Evolutionary conservation across 1,284 basidiomycete species (phyloP), one percentile per base, ranked within the genome.

Genomic region (Moesziomyces globuligerus): DNA sequence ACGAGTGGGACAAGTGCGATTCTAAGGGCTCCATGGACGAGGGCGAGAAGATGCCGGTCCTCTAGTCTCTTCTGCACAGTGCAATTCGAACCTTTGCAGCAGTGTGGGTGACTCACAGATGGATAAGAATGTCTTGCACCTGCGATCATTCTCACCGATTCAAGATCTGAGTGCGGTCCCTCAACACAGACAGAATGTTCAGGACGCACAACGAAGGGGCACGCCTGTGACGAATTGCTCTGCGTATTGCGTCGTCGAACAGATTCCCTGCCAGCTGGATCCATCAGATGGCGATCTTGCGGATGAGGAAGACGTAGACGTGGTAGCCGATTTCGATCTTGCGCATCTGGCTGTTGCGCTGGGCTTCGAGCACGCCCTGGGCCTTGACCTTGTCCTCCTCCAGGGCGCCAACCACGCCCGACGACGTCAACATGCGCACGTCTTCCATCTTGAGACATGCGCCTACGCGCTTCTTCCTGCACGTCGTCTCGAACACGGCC

Each of bases 261-360:
- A n/a, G n/a, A n/a, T n/a, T n/a, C n/a, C n/a, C n/a, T n/a, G n/a
- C n/a, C n/a, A n/a, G n/a, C n/a, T n/a, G n/a, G n/a, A n/a, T n/a
- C n/a, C n/a, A n/a, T n/a, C n/a, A 66, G 32, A 58, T 52, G 10
- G 61, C 68, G 3, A 72, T 24, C 49, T 72, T 72, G 13, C 55
- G 43, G 18, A 72, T 59, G 20, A 64, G 26, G 26, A 72, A 72
- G 3, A 62, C 69, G 43, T 72, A 72, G 29, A 67, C 69, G 37
- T 72, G 69, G 45, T 72, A 72, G 3, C 69, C 69, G 20, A 72
- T 72, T 59, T 72, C 69, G 45, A 72, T 57, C 56, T 67, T 72
- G 26, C 69, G 47, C 64, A 72, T 61, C 46, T 44, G 32, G 3
- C 39, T 51, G 26, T 62, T 72, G 13, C 64, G 26, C 28, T 52